phyloP scores from a whole-genome alignment of 1,284 basidiomycete genomes.

The Tilletiaria anomala region DNA sequence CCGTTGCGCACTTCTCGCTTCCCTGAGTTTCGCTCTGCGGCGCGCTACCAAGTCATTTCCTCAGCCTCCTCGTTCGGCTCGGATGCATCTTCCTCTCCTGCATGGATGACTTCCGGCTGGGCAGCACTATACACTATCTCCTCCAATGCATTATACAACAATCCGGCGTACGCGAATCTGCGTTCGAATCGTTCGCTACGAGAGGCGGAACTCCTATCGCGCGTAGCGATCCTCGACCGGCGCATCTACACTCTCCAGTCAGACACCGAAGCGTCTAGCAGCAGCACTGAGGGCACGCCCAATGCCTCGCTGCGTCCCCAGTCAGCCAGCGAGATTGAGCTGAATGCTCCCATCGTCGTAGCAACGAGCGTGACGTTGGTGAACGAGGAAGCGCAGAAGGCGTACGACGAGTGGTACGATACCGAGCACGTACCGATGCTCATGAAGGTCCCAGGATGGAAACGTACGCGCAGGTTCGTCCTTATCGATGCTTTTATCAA shows the following conservation, averaged over 20 bases:
- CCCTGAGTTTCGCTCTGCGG: conserved; percentile 7
- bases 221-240: conserved; percentile 38
- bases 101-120: conserved; percentile 14
- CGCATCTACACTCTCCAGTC: conserved; percentile 33
- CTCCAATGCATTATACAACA: conserved; percentile 27
- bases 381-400: conserved; percentile 4
- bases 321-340: conserved; percentile 10
- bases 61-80: background rate
- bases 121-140: conserved; percentile 39
- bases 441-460: conserved; percentile 21
- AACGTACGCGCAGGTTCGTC: conserved; percentile 16
- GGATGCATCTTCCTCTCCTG: background rate
- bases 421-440: conserved; percentile 17
- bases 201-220: conserved; percentile 37
- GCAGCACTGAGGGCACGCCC: background rate
- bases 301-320: background rate
- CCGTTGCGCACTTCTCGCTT: conserved; percentile 32
- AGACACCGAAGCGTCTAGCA: conserved; percentile 6
- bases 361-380: conserved; percentile 15
- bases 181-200: conserved; percentile 32
- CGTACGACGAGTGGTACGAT: conserved; percentile 22
- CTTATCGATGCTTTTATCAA: conserved; percentile 21
- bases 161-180: conserved; percentile 34
- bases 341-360: conserved; percentile 8
- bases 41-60: conserved; percentile 5